Evolutionary conservation across 1,139 yeast species (phyloP).

Genomic region (Suhomyces taliae): DNA sequence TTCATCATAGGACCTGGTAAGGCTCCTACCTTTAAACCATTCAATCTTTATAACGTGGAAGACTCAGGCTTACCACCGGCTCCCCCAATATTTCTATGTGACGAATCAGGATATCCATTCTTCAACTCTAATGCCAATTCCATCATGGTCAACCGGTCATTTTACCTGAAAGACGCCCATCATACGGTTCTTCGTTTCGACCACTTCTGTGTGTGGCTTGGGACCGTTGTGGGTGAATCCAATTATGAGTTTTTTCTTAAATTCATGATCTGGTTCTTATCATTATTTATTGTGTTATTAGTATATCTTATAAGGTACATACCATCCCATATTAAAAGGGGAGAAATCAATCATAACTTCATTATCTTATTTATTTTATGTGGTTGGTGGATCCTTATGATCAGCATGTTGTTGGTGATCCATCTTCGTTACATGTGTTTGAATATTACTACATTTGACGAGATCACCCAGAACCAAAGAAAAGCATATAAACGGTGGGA

Average conservation of each 20-base stretch:
- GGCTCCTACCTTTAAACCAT: constrained; percentile 24
- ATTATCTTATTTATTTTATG: constrained; percentile 41
- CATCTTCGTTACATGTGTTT: constrained; percentile 38
- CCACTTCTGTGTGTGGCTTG: constrained; percentile 68
- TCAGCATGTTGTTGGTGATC: constrained; percentile 34
- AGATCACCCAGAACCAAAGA: constrained; percentile 23
- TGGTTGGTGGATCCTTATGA: constrained; percentile 45
- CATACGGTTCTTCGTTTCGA: constrained; percentile 59
- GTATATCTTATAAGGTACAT: constrained; percentile 31
- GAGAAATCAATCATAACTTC: constrained; percentile 45
- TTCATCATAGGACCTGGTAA: constrained; percentile 37
- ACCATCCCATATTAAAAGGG: constrained; percentile 21
- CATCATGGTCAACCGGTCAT: constrained; percentile 53
- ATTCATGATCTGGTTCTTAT: constrained; percentile 38
- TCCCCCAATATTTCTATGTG: constrained; percentile 59
- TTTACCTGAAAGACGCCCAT: constrained; percentile 50
- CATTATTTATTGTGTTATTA: constrained; percentile 29
- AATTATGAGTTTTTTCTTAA: constrained; percentile 57
- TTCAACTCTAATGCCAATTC: constrained; percentile 60
- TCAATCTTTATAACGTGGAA: constrained; percentile 23
- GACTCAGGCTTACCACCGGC: constrained; percentile 21
- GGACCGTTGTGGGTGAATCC: constrained; percentile 53
- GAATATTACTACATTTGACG: constrained; percentile 47
- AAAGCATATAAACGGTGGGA: constrained; percentile 24
- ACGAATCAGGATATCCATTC: constrained; percentile 57